phyloP scores from a whole-genome alignment of 495 filamentous ascomycete species.

The Podospora tetraspora region DNA sequence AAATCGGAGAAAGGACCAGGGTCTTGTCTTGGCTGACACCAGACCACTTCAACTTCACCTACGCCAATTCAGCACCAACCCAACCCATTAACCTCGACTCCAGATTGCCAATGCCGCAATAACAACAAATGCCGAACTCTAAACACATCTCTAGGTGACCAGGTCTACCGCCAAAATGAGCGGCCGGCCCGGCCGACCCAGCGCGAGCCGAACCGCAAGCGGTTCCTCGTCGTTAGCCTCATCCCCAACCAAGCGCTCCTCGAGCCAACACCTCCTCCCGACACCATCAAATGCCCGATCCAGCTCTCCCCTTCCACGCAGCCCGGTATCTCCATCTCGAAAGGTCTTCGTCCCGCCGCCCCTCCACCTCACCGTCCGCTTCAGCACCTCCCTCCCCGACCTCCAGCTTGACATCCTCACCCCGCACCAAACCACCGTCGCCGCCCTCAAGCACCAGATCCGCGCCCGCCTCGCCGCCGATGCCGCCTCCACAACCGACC shows the following conservation, averaged over 20 bases:
- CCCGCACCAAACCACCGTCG: conserved; percentile 62
- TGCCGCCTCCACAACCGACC: conserved; percentile 25
- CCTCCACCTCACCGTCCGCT: conserved; percentile 76
- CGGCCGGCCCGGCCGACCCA: conserved; percentile 1
- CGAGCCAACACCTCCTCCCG: conserved; percentile 6
- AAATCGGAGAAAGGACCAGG: not conserved
- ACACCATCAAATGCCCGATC: conserved; percentile 5
- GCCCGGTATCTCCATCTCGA: conserved; percentile 7
- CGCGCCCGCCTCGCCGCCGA: conserved; percentile 63
- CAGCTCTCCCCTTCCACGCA: conserved; percentile 7
- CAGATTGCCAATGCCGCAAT: not conserved
- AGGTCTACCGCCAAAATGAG: conserved; percentile 15
- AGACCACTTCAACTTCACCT: not conserved
- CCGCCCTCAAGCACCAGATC: conserved; percentile 75
- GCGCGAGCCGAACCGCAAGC: conserved; percentile 12
- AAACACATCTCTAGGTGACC: not conserved
- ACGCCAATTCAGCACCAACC: not conserved
- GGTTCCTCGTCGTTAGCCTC: conserved; percentile 17
- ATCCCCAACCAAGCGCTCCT: conserved; percentile 13
- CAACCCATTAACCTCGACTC: not conserved
- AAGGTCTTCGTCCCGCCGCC: conserved; percentile 27
- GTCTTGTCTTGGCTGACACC: not conserved
- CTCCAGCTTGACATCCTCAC: conserved; percentile 67
- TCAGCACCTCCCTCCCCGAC: conserved; percentile 78
- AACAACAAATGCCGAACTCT: not conserved